Evolutionary conservation across 768 basidiomycete genomes (phyloP).

Genomic region (Boletus coccyginus): DNA sequence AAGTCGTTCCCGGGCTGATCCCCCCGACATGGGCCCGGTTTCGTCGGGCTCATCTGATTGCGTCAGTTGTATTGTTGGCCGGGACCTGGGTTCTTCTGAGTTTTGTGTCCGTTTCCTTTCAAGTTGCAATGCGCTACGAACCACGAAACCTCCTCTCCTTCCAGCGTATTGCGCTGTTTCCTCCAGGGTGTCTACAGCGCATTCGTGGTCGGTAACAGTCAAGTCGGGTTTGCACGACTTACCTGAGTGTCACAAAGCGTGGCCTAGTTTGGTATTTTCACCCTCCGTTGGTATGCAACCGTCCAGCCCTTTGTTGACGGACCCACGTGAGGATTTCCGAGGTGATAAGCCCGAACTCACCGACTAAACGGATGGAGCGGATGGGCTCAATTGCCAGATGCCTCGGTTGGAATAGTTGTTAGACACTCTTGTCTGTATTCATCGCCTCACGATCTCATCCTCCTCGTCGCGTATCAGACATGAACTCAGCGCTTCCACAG

Average conservation of each 20-base stretch:
- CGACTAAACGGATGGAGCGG: too few relatives aligned
- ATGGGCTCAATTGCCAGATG: too few relatives aligned
- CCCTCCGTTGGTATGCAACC: too few relatives aligned
- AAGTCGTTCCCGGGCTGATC: too few relatives aligned
- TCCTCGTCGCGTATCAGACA: too few relatives aligned
- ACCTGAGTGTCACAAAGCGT: neutral
- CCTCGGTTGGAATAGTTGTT: neutral
- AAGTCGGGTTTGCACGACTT: conserved; percentile 34
- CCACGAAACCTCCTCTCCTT: neutral
- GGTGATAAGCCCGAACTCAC: too few relatives aligned
- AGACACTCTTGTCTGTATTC: neutral
- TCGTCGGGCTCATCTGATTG: conserved; percentile 28
- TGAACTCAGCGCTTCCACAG: neutral
- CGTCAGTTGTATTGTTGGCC: conserved; percentile 26
- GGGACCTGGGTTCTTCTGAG: conserved; percentile 5
- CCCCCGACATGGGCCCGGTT: too few relatives aligned
- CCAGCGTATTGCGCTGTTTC: conserved; percentile 34
- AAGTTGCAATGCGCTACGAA: neutral
- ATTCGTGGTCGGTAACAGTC: conserved; percentile 35
- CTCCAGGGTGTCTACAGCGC: conserved; percentile 40
- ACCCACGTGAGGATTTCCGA: too few relatives aligned
- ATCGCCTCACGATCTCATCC: neutral
- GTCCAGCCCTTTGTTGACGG: too few relatives aligned
- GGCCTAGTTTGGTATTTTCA: too few relatives aligned
- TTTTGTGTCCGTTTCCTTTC: neutral